phyloP scores from a whole-genome alignment of 2,329 filamentous ascomycete genomes.

The Venturiaceae sp. region DNA sequence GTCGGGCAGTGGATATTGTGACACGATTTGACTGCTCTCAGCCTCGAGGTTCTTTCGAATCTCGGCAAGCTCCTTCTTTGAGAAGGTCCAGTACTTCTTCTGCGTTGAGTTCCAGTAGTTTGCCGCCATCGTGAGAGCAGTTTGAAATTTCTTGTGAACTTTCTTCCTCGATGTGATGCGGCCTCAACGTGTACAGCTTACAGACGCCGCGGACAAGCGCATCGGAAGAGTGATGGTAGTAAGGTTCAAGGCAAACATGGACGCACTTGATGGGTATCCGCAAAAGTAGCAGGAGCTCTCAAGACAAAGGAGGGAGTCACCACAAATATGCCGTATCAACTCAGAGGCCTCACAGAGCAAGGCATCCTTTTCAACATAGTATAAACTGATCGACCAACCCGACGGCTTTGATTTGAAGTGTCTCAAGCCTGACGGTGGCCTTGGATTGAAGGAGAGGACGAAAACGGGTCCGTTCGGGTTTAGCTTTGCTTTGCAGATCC shows the following conservation, averaged over 20 bases:
- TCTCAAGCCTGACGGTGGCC: background rate
- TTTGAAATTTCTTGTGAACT: background rate
- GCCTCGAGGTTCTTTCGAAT: constrained; percentile 70
- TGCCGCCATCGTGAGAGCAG: constrained; percentile 63
- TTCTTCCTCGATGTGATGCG: background rate
- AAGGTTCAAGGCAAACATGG: background rate
- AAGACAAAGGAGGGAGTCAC: background rate
- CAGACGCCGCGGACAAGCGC: background rate
- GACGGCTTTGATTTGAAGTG: background rate
- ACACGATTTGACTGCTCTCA: constrained; percentile 52
- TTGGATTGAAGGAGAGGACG: background rate
- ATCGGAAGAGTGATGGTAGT: background rate
- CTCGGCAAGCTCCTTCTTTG: constrained; percentile 66
- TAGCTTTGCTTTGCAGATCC: background rate
- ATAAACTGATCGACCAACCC: background rate
- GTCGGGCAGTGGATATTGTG: constrained; percentile 75
- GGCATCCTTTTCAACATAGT: background rate
- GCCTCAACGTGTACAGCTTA: background rate
- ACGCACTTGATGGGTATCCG: background rate
- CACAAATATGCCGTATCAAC: background rate
- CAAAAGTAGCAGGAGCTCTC: background rate
- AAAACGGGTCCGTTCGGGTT: background rate
- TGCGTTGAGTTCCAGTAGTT: constrained; percentile 98
- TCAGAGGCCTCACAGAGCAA: background rate
- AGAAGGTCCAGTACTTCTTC: constrained; percentile 81